Conservation (phyloP, 257 asterid species). For the Solanum neorickii region DNA sequence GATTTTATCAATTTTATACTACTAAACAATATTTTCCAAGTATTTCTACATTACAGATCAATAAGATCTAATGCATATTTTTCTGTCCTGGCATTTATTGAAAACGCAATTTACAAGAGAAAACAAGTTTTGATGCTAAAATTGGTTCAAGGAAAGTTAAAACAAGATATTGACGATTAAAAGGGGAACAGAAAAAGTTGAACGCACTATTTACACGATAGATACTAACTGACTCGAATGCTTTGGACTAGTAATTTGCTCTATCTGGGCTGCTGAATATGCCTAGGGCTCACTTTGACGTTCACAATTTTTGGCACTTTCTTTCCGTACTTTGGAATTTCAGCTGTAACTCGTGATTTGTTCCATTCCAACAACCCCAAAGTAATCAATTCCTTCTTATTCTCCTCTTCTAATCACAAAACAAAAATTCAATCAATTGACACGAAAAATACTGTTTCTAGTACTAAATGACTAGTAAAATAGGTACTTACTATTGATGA, state of each 20-base stretch:
- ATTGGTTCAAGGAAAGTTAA: neutral
- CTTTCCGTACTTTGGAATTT: conserved; percentile 36
- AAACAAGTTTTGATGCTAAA: neutral
- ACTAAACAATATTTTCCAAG: neutral
- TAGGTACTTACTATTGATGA: conserved; percentile 17
- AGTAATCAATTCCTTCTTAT: conserved; percentile 34
- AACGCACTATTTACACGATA: neutral
- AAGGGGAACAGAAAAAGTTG: neutral
- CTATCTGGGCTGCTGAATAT: conserved; percentile 71
- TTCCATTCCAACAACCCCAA: conserved; percentile 51
- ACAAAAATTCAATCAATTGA: neutral
- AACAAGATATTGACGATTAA: neutral
- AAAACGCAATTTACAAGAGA: neutral
- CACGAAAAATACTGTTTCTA: neutral
- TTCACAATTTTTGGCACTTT: conserved; percentile 55
- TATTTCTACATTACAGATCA: too few relatives aligned
- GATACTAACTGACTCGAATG: neutral
- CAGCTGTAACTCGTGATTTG: conserved; percentile 36
- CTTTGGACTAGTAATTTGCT: neutral
- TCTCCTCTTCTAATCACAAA: conserved; percentile 14
- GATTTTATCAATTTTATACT: too few relatives aligned
- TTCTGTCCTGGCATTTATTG: neutral
- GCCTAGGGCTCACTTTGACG: conserved; percentile 46
- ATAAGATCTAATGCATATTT: too few relatives aligned
- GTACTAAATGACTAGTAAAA: neutral